A percentile compares a stretch with the other conserved stretches of the same genome.
These are phyloP conservation scores for Cryptococcus hybrid DNA, from an alignment of 1,284 basidiomycete species.

Conservation along the genomic window DNA sequence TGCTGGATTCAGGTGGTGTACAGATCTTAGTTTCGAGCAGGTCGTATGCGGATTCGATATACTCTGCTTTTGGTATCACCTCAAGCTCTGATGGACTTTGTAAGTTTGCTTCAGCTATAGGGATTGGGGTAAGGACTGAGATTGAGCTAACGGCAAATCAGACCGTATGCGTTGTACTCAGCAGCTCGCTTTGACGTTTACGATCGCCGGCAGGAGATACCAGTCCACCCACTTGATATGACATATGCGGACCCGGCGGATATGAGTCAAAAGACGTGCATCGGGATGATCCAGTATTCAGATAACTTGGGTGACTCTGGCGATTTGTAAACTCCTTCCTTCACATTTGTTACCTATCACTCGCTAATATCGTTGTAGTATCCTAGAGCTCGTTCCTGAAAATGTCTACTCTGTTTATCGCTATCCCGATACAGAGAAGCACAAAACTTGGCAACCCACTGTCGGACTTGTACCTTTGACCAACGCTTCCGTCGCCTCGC, in stretches of 20 bases:
- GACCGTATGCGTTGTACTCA: conserved; percentile 47
- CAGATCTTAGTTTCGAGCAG: conserved; percentile 38
- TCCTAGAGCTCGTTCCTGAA: conserved; percentile 49
- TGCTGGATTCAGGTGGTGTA: conserved; percentile 48
- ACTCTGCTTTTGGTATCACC: conserved; percentile 33
- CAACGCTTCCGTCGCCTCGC: conserved; percentile 37
- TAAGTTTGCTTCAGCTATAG: conserved; percentile 15
- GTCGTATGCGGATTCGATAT: conserved; percentile 38
- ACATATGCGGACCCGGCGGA: conserved; percentile 39
- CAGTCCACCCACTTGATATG: conserved; percentile 49
- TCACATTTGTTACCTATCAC: conserved; percentile 1
- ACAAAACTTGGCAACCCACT: conserved; percentile 40
- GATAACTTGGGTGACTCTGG: conserved; percentile 27
- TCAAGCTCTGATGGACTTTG: conserved; percentile 37
- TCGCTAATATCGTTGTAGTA: conserved; percentile 9
- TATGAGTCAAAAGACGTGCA: conserved; percentile 33
- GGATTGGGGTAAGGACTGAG: background rate
- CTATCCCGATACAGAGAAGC: conserved; percentile 39
- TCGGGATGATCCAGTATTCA: conserved; percentile 46
- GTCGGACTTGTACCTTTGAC: conserved; percentile 45
- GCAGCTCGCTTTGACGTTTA: conserved; percentile 42
- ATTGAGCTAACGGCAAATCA: conserved; percentile 11
- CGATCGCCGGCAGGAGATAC: conserved; percentile 31
- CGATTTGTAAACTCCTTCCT: conserved; percentile 32
- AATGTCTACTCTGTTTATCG: conserved; percentile 50